Percentiles rank a stretch among this genome's conserved stretches.
Evolutionary conservation across 257 asterid genomes (phyloP).

Genomic region (Solanum etuberosum): DNA sequence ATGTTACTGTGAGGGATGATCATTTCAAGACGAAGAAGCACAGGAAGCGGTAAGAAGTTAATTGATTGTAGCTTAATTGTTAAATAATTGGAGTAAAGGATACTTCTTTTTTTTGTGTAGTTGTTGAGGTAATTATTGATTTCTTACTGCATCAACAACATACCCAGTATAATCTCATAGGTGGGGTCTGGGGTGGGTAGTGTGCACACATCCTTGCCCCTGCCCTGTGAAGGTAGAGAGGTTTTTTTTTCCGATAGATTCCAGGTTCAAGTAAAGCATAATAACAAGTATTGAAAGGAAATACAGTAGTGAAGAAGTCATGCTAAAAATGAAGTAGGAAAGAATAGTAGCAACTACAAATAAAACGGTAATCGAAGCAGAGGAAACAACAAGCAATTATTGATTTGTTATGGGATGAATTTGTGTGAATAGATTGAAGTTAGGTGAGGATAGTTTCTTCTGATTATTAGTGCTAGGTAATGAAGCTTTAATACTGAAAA

Average conservation of each 20-base stretch:
- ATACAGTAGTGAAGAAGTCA: neutral
- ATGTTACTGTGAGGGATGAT: slow-evolving; percentile 60
- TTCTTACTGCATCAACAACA: neutral
- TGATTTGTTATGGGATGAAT: neutral
- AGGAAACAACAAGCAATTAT: neutral
- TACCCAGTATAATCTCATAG: too few relatives aligned
- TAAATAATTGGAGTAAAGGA: neutral
- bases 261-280: neutral
- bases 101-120: neutral
- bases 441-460: neutral
- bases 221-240: neutral
- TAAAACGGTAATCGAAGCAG: neutral
- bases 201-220: too few relatives aligned
- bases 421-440: neutral
- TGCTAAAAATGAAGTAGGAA: neutral
- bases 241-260: too few relatives aligned
- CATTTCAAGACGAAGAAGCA: slow-evolving; percentile 83
- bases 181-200: neutral
- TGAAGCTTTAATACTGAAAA: neutral
- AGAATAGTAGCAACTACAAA: neutral
- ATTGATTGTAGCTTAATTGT: neutral
- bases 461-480: neutral
- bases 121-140: neutral
- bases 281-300: neutral
- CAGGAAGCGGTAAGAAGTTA: slow-evolving; percentile 53